phyloP scores from a whole-genome alignment of 306 rosid species.

The Hippophae tibetana region DNA sequence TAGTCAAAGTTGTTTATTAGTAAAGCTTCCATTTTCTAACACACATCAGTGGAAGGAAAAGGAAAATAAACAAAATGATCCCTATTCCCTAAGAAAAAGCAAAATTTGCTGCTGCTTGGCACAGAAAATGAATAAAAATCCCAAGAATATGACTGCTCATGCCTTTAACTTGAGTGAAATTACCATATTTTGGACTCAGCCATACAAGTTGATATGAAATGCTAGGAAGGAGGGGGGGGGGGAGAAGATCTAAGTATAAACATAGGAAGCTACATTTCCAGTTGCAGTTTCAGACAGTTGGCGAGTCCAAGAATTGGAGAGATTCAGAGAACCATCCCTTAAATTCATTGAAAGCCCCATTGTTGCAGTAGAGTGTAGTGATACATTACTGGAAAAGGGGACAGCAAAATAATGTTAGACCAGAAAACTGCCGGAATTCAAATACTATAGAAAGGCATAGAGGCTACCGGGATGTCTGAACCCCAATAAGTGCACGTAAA shows the following conservation, averaged over 20 bases:
- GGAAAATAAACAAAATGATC: too few species aligned
- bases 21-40: too few species aligned
- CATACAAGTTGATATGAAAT: background rate
- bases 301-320: conserved; percentile 86
- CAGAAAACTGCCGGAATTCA: conserved; percentile 10
- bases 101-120: too few species aligned
- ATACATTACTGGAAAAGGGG: conserved; percentile 44
- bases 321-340: conserved; percentile 79
- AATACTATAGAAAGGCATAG: conserved; percentile 2
- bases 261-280: conserved; percentile 49
- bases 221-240: background rate
- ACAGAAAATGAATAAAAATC: too few species aligned
- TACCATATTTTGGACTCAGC: too few species aligned
- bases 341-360: conserved; percentile 68
- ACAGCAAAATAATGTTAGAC: conserved; percentile 1
- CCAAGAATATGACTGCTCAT: too few species aligned
- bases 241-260: conserved; percentile 1
- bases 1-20: too few species aligned
- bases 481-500: conserved; percentile 65
- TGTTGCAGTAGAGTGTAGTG: conserved; percentile 81
- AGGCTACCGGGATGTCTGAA: conserved; percentile 77
- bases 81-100: too few species aligned
- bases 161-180: too few species aligned
- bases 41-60: too few species aligned
- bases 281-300: conserved; percentile 73